Evolutionary conservation across 2,329 filamentous ascomycete species (phyloP), one percentile per base, ranked within the genome.

Genomic region (Chrysosphaeria jannelii): DNA sequence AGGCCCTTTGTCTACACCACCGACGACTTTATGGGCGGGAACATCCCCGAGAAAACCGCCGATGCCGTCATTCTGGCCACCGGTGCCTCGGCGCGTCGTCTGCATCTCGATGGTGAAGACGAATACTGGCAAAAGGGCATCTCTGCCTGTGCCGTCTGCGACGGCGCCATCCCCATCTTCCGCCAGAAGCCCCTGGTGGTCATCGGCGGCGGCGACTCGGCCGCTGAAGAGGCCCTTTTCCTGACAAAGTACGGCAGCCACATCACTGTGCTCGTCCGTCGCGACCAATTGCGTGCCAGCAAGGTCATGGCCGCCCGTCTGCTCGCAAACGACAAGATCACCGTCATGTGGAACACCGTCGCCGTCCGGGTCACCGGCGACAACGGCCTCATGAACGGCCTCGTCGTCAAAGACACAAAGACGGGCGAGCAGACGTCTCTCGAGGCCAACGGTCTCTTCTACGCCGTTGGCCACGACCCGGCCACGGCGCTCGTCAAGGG

Each of bases 51-150:
- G n/a, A n/a, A n/a, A n/a, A 97, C 85, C 4, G 76, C 85, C 27
- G 81, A 93, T 43, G 57, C 76, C 22, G 51, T 97, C 36, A 90
- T 97, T 47, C 65, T 97, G 33, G 88, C 85, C 19, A 97, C 85
- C 1, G 85, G 85, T 34, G 85, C 88, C 23, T 90, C 81, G 31
- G 85, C 85, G 17, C 59, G 74, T 33, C 62, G 88, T 31, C 51
- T 97, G 26, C 53, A 69, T 42, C 60, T 97, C 22, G 53, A 65
- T 8, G 88, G 85, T 25, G 85, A 97, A 53, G 72, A 89, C 26
- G 72, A 67, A 44, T 97, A 78, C 60, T 97, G 88, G 88, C 79
- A 90, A 43, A 85, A 72, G 43, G 85, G 85, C 34, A 76, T 97
- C 41, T 85, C 71, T 24, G 85, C 85, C 23, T 97, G 85, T 47